Percentiles rank a stretch among this genome's conserved stretches.
phyloP scores from a whole-genome alignment of 768 basidiomycete species.

The Paxillus involutus region DNA sequence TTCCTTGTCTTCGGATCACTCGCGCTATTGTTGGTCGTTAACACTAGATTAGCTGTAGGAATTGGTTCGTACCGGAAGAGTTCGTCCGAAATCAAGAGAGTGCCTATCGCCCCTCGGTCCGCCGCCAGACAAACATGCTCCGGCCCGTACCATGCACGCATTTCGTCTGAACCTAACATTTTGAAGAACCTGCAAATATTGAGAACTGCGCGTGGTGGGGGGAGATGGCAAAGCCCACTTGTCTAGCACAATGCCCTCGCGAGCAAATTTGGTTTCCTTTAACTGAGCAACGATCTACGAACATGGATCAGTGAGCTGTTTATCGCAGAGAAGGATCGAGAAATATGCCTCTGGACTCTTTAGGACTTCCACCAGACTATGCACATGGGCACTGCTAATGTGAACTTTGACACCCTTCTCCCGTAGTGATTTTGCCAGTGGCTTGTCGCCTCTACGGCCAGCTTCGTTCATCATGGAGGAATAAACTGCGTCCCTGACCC shows the following conservation, averaged over 20 bases:
- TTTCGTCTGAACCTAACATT: slow-evolving; percentile 92
- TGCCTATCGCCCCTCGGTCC: slow-evolving; percentile 91
- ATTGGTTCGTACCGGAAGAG: slow-evolving; percentile 71
- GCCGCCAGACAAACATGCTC: slow-evolving; percentile 91
- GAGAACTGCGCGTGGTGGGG: background rate
- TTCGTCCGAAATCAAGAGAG: slow-evolving; percentile 91
- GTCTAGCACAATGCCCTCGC: slow-evolving; percentile 89
- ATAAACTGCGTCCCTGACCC: slow-evolving; percentile 87
- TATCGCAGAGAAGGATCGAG: background rate
- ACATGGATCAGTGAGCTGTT: background rate
- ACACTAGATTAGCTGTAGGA: background rate
- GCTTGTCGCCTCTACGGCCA: slow-evolving; percentile 75
- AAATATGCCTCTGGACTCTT: slow-evolving; percentile 85
- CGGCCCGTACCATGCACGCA: slow-evolving; percentile 98
- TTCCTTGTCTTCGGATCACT: slow-evolving; percentile 77
- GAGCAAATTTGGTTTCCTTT: slow-evolving; percentile 95
- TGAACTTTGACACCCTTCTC: slow-evolving; percentile 92
- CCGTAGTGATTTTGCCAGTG: slow-evolving; percentile 68
- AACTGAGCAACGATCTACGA: slow-evolving; percentile 68
- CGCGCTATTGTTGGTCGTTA: slow-evolving; percentile 48
- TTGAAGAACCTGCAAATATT: slow-evolving; percentile 80
- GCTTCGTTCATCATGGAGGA: slow-evolving; percentile 86
- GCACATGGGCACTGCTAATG: slow-evolving; percentile 90
- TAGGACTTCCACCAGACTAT: slow-evolving; percentile 90
- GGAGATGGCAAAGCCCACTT: slow-evolving; percentile 45